These are phyloP conservation scores for Citrus australasica DNA, from an alignment of 345 rosid genomes.

Conservation along the genomic window DNA sequence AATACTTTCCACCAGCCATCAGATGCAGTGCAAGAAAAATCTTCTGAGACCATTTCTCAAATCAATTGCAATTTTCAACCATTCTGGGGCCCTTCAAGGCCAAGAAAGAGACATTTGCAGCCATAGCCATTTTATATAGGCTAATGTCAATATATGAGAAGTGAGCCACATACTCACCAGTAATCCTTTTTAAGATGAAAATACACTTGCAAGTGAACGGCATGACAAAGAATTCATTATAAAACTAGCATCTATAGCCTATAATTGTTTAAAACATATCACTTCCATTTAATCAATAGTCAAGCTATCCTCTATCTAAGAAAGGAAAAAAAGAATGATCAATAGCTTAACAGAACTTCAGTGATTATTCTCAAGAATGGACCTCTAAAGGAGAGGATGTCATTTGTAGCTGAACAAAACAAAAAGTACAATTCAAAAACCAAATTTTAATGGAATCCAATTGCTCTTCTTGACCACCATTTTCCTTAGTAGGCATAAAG, in stretches of 20 bases:
- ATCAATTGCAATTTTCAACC: not conserved
- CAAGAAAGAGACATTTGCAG: not conserved
- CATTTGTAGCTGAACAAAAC: slow-evolving; percentile 1
- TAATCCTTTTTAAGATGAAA: not conserved
- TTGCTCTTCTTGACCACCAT: not conserved
- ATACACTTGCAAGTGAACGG: not conserved
- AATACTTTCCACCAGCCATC: not conserved
- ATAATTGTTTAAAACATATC: not conserved
- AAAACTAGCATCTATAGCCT: not conserved
- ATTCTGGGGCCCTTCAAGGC: no score
- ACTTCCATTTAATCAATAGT: not conserved
- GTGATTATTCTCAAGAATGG: not conserved
- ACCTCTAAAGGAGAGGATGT: not conserved
- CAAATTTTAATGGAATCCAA: slow-evolving; percentile 8
- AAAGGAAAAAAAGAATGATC: not conserved
- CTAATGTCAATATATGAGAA: not conserved
- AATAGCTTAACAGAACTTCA: not conserved
- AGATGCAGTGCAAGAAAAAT: not conserved
- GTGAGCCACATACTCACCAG: not conserved
- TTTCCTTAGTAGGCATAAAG: slow-evolving; percentile 10
- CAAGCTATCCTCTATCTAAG: not conserved
- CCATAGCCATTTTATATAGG: not conserved
- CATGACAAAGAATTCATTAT: not conserved
- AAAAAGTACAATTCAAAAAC: slow-evolving; percentile 1
- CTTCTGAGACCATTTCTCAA: not conserved